Evolutionary conservation across 345 rosid species (phyloP).

Genomic region (Anastatica hierochuntica): DNA sequence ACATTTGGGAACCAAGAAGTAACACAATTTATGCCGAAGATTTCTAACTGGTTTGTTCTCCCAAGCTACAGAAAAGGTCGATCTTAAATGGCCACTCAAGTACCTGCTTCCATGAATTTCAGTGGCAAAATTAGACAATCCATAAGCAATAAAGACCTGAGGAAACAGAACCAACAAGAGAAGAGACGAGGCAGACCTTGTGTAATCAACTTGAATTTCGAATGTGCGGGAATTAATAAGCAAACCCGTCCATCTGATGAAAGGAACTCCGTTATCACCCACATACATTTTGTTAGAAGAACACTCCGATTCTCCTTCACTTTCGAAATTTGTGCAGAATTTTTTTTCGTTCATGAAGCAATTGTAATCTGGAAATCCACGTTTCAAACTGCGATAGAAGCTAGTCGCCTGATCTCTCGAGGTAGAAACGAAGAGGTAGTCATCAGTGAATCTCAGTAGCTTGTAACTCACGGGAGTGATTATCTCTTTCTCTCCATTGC

Average conservation of each 20-base stretch:
- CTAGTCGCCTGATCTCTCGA: constrained; percentile 54
- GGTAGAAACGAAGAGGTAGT: constrained; percentile 67
- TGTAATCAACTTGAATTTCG: constrained; percentile 81
- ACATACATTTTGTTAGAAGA: constrained; percentile 37
- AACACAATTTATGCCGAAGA: constrained; percentile 36
- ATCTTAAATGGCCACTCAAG: constrained; percentile 47
- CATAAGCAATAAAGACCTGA: not conserved
- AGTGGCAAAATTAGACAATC: not conserved
- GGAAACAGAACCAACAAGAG: not conserved
- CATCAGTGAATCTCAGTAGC: constrained; percentile 68
- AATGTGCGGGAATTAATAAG: constrained; percentile 54
- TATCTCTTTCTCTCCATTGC: constrained; percentile 11
- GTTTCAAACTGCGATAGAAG: constrained; percentile 37
- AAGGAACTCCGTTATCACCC: constrained; percentile 45
- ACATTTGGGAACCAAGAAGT: constrained; percentile 64
- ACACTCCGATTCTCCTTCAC: constrained; percentile 23
- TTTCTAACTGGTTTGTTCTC: constrained; percentile 36
- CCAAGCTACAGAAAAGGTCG: constrained; percentile 56
- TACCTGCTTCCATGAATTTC: constrained; percentile 43
- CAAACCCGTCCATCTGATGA: constrained; percentile 77
- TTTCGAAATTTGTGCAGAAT: constrained; percentile 51
- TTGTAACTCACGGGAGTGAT: constrained; percentile 28
- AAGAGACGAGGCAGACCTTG: constrained; percentile 40
- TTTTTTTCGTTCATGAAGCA: constrained; percentile 73
- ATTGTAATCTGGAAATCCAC: constrained; percentile 64